Base-by-base conservation (phyloP, 345 rosid genomes). In the Cardiospermum halicacabum region DNA sequence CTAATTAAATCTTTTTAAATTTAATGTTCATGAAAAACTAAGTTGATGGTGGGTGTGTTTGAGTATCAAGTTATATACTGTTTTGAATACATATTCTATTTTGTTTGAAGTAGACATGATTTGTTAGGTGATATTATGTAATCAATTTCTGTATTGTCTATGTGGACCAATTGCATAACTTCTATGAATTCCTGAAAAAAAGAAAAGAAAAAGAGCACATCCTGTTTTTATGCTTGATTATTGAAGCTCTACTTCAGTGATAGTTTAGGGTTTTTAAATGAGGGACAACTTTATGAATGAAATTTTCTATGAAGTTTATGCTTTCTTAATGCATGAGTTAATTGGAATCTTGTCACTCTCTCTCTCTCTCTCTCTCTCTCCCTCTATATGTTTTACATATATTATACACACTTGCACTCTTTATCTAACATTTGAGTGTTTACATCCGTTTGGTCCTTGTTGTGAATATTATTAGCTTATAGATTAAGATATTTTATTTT, bases 1-100 rank as follows among this genome's bases (percentile, higher is more conserved):
- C 27, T 62, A 54, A 22, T 11, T 39, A 15, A 36, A 22, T 26
- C 47, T 53, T 50, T 24, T 64, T 68, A 59, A 42, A 31, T 58
- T 40, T 62, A 24, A 64, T 56, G 19, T 31, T 67, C 58, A 2
- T 11, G 49, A 7, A 2, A 34, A 3, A 34, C 39, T 4, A 3
- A 10, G 39, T 34, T 5, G 8, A 18, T 12, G 40, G 2, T 22
- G 12, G 26, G 40, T 8, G 32, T 61, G 55, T 9, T 18, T 22
- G 11, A 19, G 40, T 47, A 16, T 30, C 51, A 11, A 22, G 3
- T 62, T 13, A 25, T 28, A 39, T 49, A 28, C 42, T 24, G 12
- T 53, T 39, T 25, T 53, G 19, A 19, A 15, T 50, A 26, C 55
- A n/a, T 26, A 18, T 42, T 18, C 28, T 11, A 42, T 65, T 37